A percentile compares a stretch with the other conserved stretches of the same genome.
Evolutionary conservation across 2,329 filamentous ascomycete species (phyloP).

Genomic region (Beauveria sp.): DNA sequence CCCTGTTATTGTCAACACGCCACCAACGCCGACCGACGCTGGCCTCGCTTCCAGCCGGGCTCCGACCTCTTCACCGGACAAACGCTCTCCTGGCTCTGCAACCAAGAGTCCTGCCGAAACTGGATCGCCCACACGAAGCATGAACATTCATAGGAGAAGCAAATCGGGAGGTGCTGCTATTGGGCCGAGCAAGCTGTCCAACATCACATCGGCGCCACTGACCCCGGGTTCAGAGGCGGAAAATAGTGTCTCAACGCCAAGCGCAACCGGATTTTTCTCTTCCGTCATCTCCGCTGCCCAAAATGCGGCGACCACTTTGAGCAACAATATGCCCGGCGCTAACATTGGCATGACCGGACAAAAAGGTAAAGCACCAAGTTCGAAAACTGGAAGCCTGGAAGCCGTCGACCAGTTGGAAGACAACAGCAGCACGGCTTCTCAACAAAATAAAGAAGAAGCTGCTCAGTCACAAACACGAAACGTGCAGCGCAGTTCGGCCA

Average conservation of each 20-base stretch:
- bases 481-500: slow-evolving; percentile 62
- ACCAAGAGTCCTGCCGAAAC: slow-evolving; percentile 36
- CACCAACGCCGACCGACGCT: slow-evolving; percentile 54
- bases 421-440: slow-evolving; percentile 19
- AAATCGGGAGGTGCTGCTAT: slow-evolving; percentile 48
- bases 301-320: slow-evolving; percentile 73
- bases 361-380: slow-evolving; percentile 12
- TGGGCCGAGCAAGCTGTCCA: slow-evolving; percentile 82
- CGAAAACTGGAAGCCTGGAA: slow-evolving; percentile 22
- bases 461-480: not conserved
- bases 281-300: slow-evolving; percentile 89
- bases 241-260: slow-evolving; percentile 43
- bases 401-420: slow-evolving; percentile 13
- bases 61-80: slow-evolving; percentile 20
- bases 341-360: slow-evolving; percentile 42
- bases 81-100: slow-evolving; percentile 21
- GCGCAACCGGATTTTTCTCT: slow-evolving; percentile 76
- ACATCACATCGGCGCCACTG: slow-evolving; percentile 60
- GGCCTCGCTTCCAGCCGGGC: slow-evolving; percentile 15
- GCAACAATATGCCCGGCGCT: slow-evolving; percentile 64
- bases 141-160: slow-evolving; percentile 59
- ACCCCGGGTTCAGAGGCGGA: slow-evolving; percentile 65
- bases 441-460: slow-evolving; percentile 19
- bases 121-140: slow-evolving; percentile 57
- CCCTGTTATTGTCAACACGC: slow-evolving; percentile 57